Percentiles rank a stretch among this genome's conserved stretches.
Evolutionary conservation across 208 protist species (phyloP).

Genomic region (Phytomonas francai): DNA sequence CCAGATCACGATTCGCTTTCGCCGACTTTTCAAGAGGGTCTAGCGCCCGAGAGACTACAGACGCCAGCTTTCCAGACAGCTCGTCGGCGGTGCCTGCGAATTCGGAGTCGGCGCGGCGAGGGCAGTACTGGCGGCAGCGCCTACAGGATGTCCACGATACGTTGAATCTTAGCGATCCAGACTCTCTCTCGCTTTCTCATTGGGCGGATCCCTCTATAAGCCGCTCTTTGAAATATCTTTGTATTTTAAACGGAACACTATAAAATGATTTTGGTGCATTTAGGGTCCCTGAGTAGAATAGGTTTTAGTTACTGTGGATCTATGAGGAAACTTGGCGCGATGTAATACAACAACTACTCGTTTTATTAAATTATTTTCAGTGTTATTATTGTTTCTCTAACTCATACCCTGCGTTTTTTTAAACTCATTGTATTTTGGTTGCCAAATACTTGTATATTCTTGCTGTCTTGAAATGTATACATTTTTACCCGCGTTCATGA

Average conservation of each 20-base stretch:
- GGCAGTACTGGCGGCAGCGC: background rate
- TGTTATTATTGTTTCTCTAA: background rate
- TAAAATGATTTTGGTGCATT: background rate
- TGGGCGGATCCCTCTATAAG: conserved; percentile 1
- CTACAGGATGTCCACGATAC: background rate
- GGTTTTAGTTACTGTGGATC: background rate
- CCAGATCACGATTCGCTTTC: background rate
- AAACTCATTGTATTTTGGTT: conserved; percentile 1
- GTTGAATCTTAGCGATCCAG: background rate
- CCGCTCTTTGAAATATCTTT: background rate
- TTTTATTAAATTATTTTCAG: background rate
- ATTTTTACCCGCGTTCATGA: conserved; percentile 6
- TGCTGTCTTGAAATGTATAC: conserved; percentile 7
- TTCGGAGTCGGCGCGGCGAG: background rate
- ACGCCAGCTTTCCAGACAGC: background rate
- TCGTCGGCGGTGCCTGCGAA: background rate
- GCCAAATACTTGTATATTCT: conserved; percentile 11
- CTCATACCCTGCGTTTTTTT: background rate
- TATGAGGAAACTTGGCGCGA: background rate
- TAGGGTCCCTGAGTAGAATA: background rate
- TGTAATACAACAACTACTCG: background rate
- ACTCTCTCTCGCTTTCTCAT: background rate
- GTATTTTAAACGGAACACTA: background rate
- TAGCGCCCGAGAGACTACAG: background rate
- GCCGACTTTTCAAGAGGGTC: background rate